A percentile compares a stretch with the other conserved stretches of the same genome.
phyloP scores from a whole-genome alignment of 257 asterid genomes.

The Solanum ossicruentum region DNA sequence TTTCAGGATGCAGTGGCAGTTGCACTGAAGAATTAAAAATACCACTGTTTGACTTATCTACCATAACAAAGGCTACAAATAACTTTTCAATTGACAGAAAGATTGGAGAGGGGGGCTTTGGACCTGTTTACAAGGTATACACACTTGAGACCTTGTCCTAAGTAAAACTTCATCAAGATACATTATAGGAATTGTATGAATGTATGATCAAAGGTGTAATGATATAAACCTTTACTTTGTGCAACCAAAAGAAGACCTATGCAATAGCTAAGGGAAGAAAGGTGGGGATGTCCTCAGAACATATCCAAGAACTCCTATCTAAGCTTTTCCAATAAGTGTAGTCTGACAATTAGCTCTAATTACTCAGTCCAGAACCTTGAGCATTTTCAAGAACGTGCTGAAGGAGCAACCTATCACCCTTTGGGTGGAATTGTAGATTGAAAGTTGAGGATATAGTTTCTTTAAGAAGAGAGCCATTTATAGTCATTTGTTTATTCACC shows the following conservation, averaged over 20 bases:
- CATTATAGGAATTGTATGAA: not conserved
- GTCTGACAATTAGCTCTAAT: not conserved
- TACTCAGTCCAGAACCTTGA: not conserved
- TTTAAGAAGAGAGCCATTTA: not conserved
- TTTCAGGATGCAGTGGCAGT: not conserved
- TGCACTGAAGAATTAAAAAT: constrained; percentile 17
- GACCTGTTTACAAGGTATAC: constrained; percentile 48
- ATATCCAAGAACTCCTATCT: not conserved
- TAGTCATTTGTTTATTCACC: not conserved
- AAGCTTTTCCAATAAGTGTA: not conserved
- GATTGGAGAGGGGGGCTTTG: constrained; percentile 58
- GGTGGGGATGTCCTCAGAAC: not conserved
- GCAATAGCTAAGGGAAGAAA: not conserved
- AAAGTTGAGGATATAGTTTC: not conserved
- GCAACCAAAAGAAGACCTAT: not conserved
- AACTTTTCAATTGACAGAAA: constrained; percentile 20
- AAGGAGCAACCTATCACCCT: not conserved
- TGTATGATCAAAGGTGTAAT: not conserved
- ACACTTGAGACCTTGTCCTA: not conserved
- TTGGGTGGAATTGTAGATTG: not conserved
- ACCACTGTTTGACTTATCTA: constrained; percentile 21
- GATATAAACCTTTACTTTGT: not conserved
- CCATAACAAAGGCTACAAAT: constrained; percentile 24
- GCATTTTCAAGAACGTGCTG: not conserved
- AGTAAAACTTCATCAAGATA: not conserved